phyloP scores from a whole-genome alignment of 2,329 filamentous ascomycete species.

The Fusarium drepaniforme region DNA sequence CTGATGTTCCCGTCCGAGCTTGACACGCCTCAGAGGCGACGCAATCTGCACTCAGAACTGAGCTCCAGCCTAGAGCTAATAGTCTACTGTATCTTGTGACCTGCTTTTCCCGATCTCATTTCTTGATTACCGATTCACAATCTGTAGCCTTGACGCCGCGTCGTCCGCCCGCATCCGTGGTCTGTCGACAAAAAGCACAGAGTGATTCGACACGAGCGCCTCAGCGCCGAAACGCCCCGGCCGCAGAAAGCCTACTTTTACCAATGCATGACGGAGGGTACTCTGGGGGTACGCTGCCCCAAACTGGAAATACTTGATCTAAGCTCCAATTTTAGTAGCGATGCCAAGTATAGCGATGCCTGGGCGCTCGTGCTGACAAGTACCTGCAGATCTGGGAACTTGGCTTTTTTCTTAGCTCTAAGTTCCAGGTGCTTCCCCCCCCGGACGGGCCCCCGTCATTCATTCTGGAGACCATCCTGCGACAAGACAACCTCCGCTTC shows the following conservation, averaged over 20 bases:
- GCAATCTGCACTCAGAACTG: neutral
- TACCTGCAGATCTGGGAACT: constrained; percentile 45
- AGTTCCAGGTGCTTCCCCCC: neutral
- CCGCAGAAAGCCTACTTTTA: neutral
- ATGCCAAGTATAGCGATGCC: neutral
- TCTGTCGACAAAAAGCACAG: constrained; percentile 28
- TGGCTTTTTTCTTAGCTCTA: constrained; percentile 44
- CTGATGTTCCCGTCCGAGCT: constrained; percentile 4
- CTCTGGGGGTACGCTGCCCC: neutral
- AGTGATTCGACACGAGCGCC: constrained; percentile 32
- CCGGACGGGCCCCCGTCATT: neutral
- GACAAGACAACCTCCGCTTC: constrained; percentile 37
- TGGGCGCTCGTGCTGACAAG: constrained; percentile 17
- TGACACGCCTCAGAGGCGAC: neutral
- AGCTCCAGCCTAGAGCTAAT: neutral
- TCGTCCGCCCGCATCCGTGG: constrained; percentile 16
- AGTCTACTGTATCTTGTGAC: neutral
- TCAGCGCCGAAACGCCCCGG: constrained; percentile 38
- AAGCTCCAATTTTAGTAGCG: neutral
- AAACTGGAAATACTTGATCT: constrained; percentile 7
- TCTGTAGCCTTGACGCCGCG: constrained; percentile 18
- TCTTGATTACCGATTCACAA: neutral
- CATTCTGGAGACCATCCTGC: constrained; percentile 20
- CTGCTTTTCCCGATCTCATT: neutral
- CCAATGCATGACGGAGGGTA: constrained; percentile 21